Evolutionary conservation across 495 filamentous ascomycete species (phyloP), one percentile per base, ranked within the genome.

Genomic region (Talaromyces borbonicus): DNA sequence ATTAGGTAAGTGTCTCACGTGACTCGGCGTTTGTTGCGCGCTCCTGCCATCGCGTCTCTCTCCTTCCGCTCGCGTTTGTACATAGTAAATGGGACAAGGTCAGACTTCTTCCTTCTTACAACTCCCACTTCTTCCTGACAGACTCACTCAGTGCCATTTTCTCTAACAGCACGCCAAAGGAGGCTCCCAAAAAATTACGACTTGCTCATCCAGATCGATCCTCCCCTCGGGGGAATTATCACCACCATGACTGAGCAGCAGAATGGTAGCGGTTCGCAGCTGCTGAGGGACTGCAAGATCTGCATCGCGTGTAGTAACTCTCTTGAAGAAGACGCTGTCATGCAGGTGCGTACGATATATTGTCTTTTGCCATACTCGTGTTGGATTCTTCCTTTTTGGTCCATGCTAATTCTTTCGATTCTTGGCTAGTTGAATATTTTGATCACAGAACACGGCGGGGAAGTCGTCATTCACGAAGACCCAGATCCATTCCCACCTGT

Each of bases 371-470:
- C n/a, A 22, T n/a, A n/a, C n/a, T n/a, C n/a, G n/a, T n/a, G n/a
- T n/a, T n/a, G n/a, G n/a, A n/a, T n/a, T n/a, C n/a, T n/a, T n/a
- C n/a, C n/a, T n/a, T n/a, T n/a, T n/a, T n/a, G n/a, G n/a, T n/a
- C n/a, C n/a, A n/a, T n/a, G 23, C 40, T 45, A 16, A 43, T 29
- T 24, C 23, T 15, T 7, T 24, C n/a, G 24, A 16, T 7, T 39
- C 22, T 8, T 16, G 4, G 18, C 18, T 22, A 45, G 43, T 27
- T 46, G 41, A 43, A 41, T 11, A 42, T 49, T 14, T 12, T 15
- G 1, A 33, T 73, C 30, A 61, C 62, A 52, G 59, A 72, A 50
- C 65, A 80, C 65, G 80, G 77, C 50, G 83, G 74, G 48, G 60
- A 73, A 23, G 54, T 61, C 2, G 54, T 61, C 16, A 66, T 71